phyloP scores from a whole-genome alignment of 208 protist species.

The Trypanosomatidae sp. region DNA sequence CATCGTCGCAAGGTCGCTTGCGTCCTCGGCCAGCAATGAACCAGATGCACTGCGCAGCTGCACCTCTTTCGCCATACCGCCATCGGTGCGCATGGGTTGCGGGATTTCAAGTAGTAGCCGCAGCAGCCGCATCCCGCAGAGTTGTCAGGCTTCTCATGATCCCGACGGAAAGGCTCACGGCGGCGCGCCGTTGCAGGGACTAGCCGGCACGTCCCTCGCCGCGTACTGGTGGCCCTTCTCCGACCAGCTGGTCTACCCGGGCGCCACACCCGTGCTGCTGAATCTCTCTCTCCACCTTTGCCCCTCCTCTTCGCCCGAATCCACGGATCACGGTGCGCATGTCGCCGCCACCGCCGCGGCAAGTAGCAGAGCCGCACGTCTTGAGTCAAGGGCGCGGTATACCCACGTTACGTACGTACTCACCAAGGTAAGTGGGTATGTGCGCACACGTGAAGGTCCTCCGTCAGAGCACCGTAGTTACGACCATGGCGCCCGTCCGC shows the following conservation, averaged over 20 bases:
- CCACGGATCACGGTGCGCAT: not conserved
- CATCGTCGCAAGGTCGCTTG: conserved; percentile 4
- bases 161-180: not conserved
- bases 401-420: not conserved
- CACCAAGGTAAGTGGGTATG: not conserved
- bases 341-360: not conserved
- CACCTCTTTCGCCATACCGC: conserved; percentile 17
- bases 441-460: not conserved
- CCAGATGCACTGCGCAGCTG: not conserved
- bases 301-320: not conserved
- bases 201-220: not conserved
- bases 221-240: conserved; percentile 96
- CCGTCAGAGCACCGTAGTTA: not conserved
- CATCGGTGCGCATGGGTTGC: conserved; percentile 9
- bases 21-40: not conserved
- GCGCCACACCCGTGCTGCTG: conserved; percentile 71
- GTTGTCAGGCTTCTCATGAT: not conserved
- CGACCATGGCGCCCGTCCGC: not conserved
- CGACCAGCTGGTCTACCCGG: conserved; percentile 84
- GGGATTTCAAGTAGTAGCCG: not conserved
- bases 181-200: not conserved
- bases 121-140: not conserved
- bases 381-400: not conserved
- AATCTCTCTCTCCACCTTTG: conserved; percentile 90
- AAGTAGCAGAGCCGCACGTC: not conserved